These are phyloP conservation scores for Fomitiporia mediterranea DNA, from an alignment of 1,284 basidiomycete species.

Conservation along the genomic window DNA sequence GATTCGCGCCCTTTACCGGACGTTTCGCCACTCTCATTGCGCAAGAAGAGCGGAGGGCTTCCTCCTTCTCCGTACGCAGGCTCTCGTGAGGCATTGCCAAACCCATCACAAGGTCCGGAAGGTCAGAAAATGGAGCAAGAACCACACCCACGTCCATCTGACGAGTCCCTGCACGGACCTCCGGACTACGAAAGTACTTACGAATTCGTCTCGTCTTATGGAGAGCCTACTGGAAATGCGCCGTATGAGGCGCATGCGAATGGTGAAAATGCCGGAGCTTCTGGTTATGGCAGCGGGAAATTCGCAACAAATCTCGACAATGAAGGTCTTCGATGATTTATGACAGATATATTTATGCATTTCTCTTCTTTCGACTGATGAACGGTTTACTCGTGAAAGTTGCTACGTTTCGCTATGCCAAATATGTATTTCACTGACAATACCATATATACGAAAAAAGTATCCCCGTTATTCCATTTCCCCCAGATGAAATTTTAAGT, in stretches of 20 bases:
- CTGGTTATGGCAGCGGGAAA: conserved; percentile 35
- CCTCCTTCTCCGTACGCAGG: conserved; percentile 20
- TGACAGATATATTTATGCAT: no score
- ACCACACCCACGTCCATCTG: background rate
- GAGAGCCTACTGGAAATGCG: conserved; percentile 27
- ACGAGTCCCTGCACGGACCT: conserved; percentile 4
- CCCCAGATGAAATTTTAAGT: no score
- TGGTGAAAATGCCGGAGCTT: conserved; percentile 22
- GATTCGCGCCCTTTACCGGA: conserved; percentile 30
- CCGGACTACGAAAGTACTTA: conserved; percentile 5
- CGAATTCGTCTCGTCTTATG: conserved; percentile 11
- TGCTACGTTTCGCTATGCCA: no score
- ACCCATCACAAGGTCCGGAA: background rate
- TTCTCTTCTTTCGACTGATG: no score
- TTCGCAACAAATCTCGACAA: conserved; percentile 39
- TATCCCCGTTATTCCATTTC: no score
- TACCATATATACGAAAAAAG: no score
- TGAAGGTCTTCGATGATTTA: conserved; percentile 12
- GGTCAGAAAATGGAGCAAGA: background rate
- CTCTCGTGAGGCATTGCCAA: conserved; percentile 10
- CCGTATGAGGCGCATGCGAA: background rate
- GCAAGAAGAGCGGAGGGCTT: conserved; percentile 34
- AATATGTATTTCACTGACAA: no score
- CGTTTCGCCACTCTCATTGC: conserved; percentile 42
- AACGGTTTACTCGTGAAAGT: no score